These are phyloP conservation scores for Cladosporium cucumerinum DNA, from an alignment of 2,329 filamentous ascomycete genomes.

Conservation along the genomic window DNA sequence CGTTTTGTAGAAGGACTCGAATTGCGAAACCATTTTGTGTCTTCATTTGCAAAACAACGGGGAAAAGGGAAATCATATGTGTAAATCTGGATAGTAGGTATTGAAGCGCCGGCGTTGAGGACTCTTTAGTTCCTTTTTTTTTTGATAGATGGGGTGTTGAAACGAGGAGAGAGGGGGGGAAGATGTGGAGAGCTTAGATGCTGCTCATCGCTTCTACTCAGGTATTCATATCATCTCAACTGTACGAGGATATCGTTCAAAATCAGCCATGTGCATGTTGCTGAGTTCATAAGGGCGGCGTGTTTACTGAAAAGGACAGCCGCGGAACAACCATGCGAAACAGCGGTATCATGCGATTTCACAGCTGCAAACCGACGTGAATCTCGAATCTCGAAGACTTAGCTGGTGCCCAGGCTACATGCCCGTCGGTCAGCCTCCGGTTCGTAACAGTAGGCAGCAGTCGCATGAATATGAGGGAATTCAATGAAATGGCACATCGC, in stretches of 20 bases:
- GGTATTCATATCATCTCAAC: too few relatives aligned
- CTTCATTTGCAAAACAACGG: neutral
- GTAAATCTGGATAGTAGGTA: slow-evolving; percentile 2
- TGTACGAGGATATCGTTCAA: neutral
- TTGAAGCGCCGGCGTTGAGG: slow-evolving; percentile 1
- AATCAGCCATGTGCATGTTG: neutral
- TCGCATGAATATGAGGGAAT: neutral
- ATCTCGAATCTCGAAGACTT: neutral
- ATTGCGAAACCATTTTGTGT: neutral
- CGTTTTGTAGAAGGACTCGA: slow-evolving; percentile 47
- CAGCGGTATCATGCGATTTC: neutral
- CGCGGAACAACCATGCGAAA: neutral
- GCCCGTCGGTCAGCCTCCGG: neutral
- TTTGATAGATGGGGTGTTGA: neutral
- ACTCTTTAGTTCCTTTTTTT: neutral
- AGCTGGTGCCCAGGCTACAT: neutral
- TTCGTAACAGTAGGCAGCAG: neutral
- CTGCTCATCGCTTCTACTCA: neutral
- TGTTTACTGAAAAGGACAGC: neutral
- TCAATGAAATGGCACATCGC: neutral
- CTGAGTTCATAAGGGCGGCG: neutral
- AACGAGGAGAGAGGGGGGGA: neutral
- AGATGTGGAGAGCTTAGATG: neutral
- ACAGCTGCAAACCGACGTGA: neutral
- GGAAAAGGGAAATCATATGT: neutral